A percentile compares a stretch with the other conserved stretches of the same genome.
Conservation (phyloP, 2,329 filamentous ascomycete genomes). For the Lecanosticta acicola region DNA sequence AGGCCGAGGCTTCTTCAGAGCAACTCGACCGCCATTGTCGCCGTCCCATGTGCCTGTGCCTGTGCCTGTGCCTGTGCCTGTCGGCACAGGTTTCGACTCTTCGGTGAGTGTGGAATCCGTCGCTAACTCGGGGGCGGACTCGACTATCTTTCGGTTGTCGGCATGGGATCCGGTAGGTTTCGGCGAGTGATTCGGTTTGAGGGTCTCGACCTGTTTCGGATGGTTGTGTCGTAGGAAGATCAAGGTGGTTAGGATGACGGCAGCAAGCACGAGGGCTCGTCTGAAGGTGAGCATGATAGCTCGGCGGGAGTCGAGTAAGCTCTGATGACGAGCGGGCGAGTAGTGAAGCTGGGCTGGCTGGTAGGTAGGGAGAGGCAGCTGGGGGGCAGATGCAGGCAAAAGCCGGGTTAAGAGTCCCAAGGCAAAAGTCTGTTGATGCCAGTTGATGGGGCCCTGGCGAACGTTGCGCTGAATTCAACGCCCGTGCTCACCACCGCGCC, state of each 20-base stretch:
- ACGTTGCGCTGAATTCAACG: no score
- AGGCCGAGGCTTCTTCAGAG: conserved; percentile 40
- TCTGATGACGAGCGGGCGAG: no score
- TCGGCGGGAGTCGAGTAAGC: conserved; percentile 2
- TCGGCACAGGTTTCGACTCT: conserved; percentile 9
- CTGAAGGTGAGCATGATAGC: conserved; percentile 68
- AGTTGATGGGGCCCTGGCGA: no score
- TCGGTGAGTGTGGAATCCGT: conserved; percentile 9
- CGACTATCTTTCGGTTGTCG: conserved; percentile 33
- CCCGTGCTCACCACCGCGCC: no score
- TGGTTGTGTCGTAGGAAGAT: conserved; percentile 63
- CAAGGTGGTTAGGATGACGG: conserved; percentile 62
- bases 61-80: conserved; percentile 23
- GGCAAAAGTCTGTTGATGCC: no score
- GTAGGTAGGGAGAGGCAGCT: no score
- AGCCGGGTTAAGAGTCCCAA: no score
- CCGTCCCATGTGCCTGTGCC: conserved; percentile 23
- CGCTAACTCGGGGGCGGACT: conserved; percentile 19
- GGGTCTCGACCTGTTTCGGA: conserved; percentile 17
- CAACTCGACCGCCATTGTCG: conserved; percentile 24
- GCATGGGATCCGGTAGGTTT: conserved; percentile 34
- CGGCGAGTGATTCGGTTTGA: conserved; percentile 30
- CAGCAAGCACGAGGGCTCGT: conserved; percentile 66
- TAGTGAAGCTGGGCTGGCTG: no score
- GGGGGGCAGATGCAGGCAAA: no score